Evolutionary conservation across 2,329 filamentous ascomycete species (phyloP).

Genomic region (Phaeophleospora eucalypticola): DNA sequence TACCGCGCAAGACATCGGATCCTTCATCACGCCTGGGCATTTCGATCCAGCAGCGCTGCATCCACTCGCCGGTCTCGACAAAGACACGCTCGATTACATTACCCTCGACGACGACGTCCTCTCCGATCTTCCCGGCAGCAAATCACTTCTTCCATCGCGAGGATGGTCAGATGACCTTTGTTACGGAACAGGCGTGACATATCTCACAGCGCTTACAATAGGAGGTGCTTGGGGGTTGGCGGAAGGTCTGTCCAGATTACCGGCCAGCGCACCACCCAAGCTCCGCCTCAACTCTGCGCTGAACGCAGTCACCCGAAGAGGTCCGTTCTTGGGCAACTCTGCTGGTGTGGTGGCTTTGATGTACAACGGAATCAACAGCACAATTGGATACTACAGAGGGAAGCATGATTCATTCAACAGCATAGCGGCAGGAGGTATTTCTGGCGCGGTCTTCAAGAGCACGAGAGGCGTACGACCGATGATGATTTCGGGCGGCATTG

Average conservation of each 20-base stretch:
- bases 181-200: constrained; percentile 94
- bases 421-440: constrained; percentile 76
- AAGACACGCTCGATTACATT: constrained; percentile 91
- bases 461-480: constrained; percentile 86
- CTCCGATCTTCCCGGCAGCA: constrained; percentile 77
- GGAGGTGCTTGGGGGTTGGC: constrained; percentile 90
- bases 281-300: constrained; percentile 89
- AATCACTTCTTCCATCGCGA: constrained; percentile 85
- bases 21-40: constrained; percentile 74
- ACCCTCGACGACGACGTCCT: constrained; percentile 87
- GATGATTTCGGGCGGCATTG: constrained; percentile 88
- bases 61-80: constrained; percentile 87
- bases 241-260: constrained; percentile 75
- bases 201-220: constrained; percentile 77
- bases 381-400: constrained; percentile 71
- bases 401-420: constrained; percentile 91
- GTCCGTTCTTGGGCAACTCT: constrained; percentile 93
- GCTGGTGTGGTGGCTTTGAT: constrained; percentile 93
- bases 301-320: constrained; percentile 87
- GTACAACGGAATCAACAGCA: constrained; percentile 90
- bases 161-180: constrained; percentile 98
- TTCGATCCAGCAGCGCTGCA: constrained; percentile 86
- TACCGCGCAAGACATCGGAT: constrained; percentile 69
- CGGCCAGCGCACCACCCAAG: constrained; percentile 73
- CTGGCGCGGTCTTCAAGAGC: constrained; percentile 95